Evolutionary conservation across 176 grass and related monocot genomes (phyloP), one percentile per base, ranked within the genome.

Genomic region (Aegilops bicornis): DNA sequence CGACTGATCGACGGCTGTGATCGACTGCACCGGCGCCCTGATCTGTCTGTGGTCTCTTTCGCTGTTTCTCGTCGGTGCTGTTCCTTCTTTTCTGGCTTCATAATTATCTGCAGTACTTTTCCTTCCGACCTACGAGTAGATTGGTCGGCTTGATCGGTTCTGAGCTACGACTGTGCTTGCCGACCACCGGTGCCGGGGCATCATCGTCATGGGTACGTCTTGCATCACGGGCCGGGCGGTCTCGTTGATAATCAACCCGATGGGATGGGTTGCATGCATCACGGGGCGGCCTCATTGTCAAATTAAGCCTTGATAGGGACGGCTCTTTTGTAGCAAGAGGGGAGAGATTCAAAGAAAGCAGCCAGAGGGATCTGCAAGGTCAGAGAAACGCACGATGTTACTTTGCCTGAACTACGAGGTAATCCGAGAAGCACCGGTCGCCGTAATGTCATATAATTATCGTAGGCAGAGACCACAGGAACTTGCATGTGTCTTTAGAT

Each of bases 211-310:
- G 71, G 47, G 71, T 82, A 84, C 73, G 86, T 78, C 72, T 71
- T 82, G 69, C 61, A 82, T 82, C 79, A 83, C 65, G 79, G 48
- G 50, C 15, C 50, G 40, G 39, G 9, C 7, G 4, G 5, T 5
- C 50, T 54, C 50, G 16, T 54, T 87, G 79, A 86, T 5, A 48
- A 47, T 27, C 25, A 25, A 29, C 54, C 84, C 19, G 84, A 56
- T 17, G 60, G 52, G 82, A 54, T 23, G 61, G 19, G 69, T 79
- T 85, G 88, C 45, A n/a, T 65, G 52, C 52, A 73, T 43, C 84
- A 71, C 32, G 84, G 84, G 84, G 73, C 70, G 83, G 42, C 65
- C 19, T 30, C 59, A 5, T 69, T 83, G 56, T 72, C 73, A 60
- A 25, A 62, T 25, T 14, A 31, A 42, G 70, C 20, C 6, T 10